Percentiles rank a stretch among this genome's conserved stretches.
Conservation (phyloP, 2,329 filamentous ascomycete species). For the Alternaria ventricosa region DNA sequence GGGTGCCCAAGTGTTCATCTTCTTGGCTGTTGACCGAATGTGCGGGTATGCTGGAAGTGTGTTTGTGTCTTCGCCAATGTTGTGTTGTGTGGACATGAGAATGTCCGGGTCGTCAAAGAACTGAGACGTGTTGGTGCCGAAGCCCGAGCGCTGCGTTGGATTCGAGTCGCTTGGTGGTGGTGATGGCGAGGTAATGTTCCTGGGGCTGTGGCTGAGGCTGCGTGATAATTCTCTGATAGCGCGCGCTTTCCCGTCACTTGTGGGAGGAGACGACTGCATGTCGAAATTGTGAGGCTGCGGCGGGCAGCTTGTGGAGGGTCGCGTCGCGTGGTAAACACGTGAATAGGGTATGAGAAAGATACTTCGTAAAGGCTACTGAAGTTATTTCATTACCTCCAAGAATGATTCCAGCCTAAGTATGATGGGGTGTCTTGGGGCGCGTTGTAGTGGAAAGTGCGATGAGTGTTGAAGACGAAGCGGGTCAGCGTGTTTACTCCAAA, state of each 20-base stretch:
- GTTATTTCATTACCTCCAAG: slow-evolving; percentile 24
- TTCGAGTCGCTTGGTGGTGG: slow-evolving; percentile 46
- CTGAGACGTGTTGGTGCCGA: slow-evolving; percentile 30
- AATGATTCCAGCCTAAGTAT: slow-evolving; percentile 24
- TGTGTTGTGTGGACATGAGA: slow-evolving; percentile 48
- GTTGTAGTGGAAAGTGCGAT: slow-evolving; percentile 40
- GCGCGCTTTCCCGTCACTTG: slow-evolving; percentile 47
- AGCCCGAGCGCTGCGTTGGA: slow-evolving; percentile 42
- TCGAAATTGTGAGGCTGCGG: slow-evolving; percentile 25
- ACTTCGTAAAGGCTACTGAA: slow-evolving; percentile 28
- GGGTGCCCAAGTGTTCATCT: slow-evolving; percentile 47
- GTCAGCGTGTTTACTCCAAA: slow-evolving; percentile 28
- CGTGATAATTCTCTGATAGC: slow-evolving; percentile 47
- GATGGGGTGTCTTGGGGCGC: slow-evolving; percentile 20
- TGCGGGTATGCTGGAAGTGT: slow-evolving; percentile 40
- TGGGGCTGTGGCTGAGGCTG: slow-evolving; percentile 43
- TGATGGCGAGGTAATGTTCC: slow-evolving; percentile 38
- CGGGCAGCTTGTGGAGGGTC: slow-evolving; percentile 24
- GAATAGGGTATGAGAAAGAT: slow-evolving; percentile 40
- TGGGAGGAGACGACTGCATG: slow-evolving; percentile 48
- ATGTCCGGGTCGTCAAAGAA: slow-evolving; percentile 47
- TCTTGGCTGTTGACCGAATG: slow-evolving; percentile 49
- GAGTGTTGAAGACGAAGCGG: slow-evolving; percentile 29
- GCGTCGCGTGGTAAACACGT: slow-evolving; percentile 40
- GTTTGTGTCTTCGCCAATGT: slow-evolving; percentile 46